Evolutionary conservation across 2,329 filamentous ascomycete species (phyloP), one percentile per base, ranked within the genome.

Genomic region (Acephala macrosclerotiorum): DNA sequence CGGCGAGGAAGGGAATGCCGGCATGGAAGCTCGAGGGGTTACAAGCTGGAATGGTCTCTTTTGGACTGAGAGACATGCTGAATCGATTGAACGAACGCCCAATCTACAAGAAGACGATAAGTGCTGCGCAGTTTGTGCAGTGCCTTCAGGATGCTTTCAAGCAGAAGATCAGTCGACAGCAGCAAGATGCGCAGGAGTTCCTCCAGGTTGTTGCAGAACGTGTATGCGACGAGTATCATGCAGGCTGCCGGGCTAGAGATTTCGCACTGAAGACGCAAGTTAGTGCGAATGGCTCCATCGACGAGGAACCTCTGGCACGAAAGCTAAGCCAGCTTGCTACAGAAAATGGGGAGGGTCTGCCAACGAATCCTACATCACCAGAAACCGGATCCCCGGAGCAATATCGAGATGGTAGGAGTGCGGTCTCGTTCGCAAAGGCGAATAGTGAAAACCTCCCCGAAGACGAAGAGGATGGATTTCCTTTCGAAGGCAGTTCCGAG

Each of bases 171-270:
- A 97, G 92, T 76, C 86, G 95, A 61, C 93, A 96, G 76, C 96
- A 99, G 79, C 96, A 99, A 79, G 96, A 99, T 81, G 96, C 96
- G 12, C 96, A 99, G 76, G 96, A 99, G 78, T 97, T 99, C 70
- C 80, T 99, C 63, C 96, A 99, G 80, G 90, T 98, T 58, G 91
- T 99, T 14, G 91, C 93, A 2, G 95, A 99, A 80, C 87, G 95
- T 60, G 82, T 99, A 63, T 94, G 93, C 74, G 96, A 99, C 75
- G 96, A 99, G 79, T 97, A 97, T 74, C 90, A 96, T 76, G 94
- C 94, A 3, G 94, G 93, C 1, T 85, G 87, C 73, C 87, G 91
- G 75, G 94, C 93, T 14, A 85, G 94, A 68, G 81, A 80, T 55
- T 83, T 86, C 65, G 88, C 88, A 3, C 80, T 77, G 57, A 78